Evolutionary conservation across 768 basidiomycete species (phyloP).

Genomic region (Suillus subaureus): DNA sequence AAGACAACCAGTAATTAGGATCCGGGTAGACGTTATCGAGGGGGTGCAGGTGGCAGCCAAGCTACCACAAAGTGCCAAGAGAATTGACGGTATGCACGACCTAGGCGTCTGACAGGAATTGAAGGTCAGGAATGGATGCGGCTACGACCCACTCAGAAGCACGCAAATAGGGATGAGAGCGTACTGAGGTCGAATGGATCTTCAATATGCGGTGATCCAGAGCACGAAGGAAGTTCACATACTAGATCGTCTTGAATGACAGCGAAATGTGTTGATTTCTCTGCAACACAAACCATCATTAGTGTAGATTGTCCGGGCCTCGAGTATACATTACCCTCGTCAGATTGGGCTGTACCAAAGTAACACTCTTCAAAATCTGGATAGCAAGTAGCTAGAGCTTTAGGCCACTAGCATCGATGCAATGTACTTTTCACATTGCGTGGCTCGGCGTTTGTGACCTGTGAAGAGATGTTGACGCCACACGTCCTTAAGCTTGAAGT

Average conservation of each 20-base stretch:
- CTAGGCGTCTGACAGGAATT: not conserved
- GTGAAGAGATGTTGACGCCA: not conserved
- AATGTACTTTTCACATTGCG: not conserved
- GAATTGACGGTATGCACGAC: not conserved
- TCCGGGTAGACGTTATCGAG: not conserved
- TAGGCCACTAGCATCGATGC: not conserved
- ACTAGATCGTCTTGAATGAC: not conserved
- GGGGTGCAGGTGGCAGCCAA: not conserved
- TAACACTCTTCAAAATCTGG: not conserved
- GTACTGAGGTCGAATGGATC: not conserved
- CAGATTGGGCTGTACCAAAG: constrained; percentile 9
- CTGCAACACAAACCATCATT: constrained; percentile 14
- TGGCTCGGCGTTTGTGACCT: too few relatives aligned
- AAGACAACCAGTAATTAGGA: not conserved
- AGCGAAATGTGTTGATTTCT: not conserved
- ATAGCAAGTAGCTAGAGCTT: not conserved
- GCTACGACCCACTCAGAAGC: not conserved
- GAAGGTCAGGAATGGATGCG: not conserved
- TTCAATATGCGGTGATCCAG: not conserved
- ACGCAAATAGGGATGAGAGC: not conserved
- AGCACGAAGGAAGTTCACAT: constrained; percentile 10
- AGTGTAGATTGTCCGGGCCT: constrained; percentile 16
- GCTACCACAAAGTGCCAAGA: not conserved
- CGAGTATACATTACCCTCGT: constrained; percentile 22
- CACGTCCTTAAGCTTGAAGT: not conserved